Evolutionary conservation across 345 rosid species (phyloP), one percentile per base, ranked within the genome.

Genomic region (Bruguiera gymnorhiza): DNA sequence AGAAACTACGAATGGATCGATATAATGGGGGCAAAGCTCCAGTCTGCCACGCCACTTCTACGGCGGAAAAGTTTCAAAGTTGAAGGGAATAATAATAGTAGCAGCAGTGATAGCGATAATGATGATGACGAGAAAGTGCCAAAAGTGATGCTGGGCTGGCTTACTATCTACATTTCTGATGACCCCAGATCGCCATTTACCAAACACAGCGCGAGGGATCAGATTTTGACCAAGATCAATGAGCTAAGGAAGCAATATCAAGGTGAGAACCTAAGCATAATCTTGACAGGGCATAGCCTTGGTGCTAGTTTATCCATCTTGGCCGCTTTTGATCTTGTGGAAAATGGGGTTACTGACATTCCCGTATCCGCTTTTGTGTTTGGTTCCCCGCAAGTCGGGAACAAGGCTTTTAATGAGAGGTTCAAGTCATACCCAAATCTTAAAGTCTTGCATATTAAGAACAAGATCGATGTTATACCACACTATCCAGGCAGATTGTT

Each of bases 141-240:
- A 18, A 87, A 86, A 63, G 93, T 87, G 61, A 93, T 93, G 98
- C 75, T 65, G 6, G 97, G 98, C 0, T 93, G 98, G 97, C 80
- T 86, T 62, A 79, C 93, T 1, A 83, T 93, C 68, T 93, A 93
- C 82, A 76, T 78, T 21, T 87, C 93, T 3, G 79, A 80, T 2
- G 66, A 93, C 65, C 83, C 89, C 15, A 80, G 79, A n/a, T 93
- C 97, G 13, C 60, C 78, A 11, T 93, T 90, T 60, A 85, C 96
- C 3, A 87, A 74, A 64, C 8, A 79, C 70, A 90, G 93, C 65
- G 80, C 83, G 31, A 81, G 93, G 72, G 52, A 52, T 1, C 98
- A 93, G 75, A 77, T 93, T 52, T 36, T 75, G 78, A 64, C 62
- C 29, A 85, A 81, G 81, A 82, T 93, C 37, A 72, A 81, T 36